Evolutionary conservation across 176 grass and related monocot genomes (phyloP).

Genomic region (Avena atlantica): DNA sequence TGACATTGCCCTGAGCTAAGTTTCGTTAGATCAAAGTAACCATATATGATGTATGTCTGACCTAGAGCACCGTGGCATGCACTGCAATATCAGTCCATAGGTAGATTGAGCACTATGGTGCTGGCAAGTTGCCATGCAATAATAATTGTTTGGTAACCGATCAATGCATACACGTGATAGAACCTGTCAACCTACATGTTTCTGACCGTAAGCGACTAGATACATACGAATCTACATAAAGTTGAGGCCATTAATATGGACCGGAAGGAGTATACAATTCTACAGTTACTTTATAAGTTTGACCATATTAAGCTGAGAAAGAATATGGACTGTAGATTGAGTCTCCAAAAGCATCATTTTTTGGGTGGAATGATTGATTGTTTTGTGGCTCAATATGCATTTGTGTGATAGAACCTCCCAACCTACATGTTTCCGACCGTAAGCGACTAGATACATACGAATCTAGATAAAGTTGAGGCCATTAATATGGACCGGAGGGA

Average conservation of each 20-base stretch:
- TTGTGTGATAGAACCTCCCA: background rate
- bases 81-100: background rate
- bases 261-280: background rate
- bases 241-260: too few relatives aligned
- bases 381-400: background rate
- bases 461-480: too few relatives aligned
- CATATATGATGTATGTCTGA: background rate
- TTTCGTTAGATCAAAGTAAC: background rate
- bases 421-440: background rate
- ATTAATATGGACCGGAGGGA: too few relatives aligned
- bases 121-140: background rate
- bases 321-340: background rate
- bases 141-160: background rate
- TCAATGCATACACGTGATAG: background rate
- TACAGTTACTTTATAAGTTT: background rate
- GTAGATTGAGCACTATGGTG: background rate
- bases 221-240: too few relatives aligned
- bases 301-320: background rate
- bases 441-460: too few relatives aligned
- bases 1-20: background rate
- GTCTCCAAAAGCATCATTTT: background rate
- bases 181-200: background rate
- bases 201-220: background rate
- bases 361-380: too few relatives aligned
- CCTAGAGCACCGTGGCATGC: background rate